Base-by-base conservation (phyloP, 495 filamentous ascomycete genomes). In the Neurospora tetraspora region DNA sequence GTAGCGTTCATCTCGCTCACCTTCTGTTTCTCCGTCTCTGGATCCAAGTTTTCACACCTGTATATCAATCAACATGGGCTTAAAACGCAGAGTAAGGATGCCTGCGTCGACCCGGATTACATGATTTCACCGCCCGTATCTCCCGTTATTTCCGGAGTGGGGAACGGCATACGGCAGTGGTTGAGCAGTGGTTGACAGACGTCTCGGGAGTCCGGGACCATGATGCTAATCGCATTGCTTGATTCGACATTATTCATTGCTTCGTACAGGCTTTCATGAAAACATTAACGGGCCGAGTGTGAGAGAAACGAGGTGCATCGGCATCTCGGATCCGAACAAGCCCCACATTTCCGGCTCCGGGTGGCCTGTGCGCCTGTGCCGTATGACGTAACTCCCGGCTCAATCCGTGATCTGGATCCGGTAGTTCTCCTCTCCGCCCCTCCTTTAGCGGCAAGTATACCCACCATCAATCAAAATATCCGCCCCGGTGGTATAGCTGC, bases 381-480 rank as follows among this genome's bases (percentile, higher is more conserved):
- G 53, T 18, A 65, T 65, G 53, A 65, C 53, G 53, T 65, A 65
- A 18, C 1, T 36, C 53, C 3, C 53, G 53, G 53, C 20, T 3
- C 20, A 11, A 2, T 5, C 45, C 45, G 27, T 5, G 20, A 53
- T 59, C 47, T 27, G 20, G 7, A 14, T 7, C 47, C 47, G 20
- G 12, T 7, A 27, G 23, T 27, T 71, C 27, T 69, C 18, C 18
- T 70, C 69, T 14, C 14, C 53, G 14, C 53, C 27, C 5, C 47
- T 71, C 40, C 42, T 73, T 76, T 76, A 84, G 42, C 82, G 78
- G 70, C 70, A 77, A 16, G 78, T 81, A 77, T 89, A 89, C 16
- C 87, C 87, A 23, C 87, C 87, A 74, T 89, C 87, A 73, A 89
- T 86, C 31, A 89, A 73, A 38, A 89, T 78, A 71, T 89, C 86